Percentiles rank a stretch among this genome's conserved stretches.
These are phyloP conservation scores for Russula emetica DNA, from an alignment of 768 basidiomycete species.

Conservation along the genomic window DNA sequence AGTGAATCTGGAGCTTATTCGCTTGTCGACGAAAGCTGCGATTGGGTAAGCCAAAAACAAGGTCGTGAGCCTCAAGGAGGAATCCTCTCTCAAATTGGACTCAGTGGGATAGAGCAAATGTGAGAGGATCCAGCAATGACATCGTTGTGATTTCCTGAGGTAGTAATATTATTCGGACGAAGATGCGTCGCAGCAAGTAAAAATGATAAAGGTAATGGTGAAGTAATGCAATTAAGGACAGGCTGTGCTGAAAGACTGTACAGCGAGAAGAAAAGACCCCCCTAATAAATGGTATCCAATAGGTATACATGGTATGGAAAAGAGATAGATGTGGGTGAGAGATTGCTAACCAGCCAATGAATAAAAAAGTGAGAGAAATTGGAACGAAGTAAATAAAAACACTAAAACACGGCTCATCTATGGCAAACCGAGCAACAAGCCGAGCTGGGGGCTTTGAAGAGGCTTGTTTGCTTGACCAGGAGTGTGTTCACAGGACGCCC, in stretches of 20 bases:
- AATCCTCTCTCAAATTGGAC: too few species aligned
- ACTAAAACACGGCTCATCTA: background rate
- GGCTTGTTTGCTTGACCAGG: background rate
- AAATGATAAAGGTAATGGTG: conserved; percentile 14
- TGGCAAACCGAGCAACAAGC: background rate
- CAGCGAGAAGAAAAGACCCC: conserved; percentile 7
- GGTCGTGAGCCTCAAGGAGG: too few species aligned
- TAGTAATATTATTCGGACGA: background rate
- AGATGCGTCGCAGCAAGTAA: conserved; percentile 18
- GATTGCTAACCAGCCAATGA: conserved; percentile 4
- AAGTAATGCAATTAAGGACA: conserved; percentile 13
- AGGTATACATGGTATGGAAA: conserved; percentile 23
- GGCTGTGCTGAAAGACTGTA: conserved; percentile 13
- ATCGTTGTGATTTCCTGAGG: background rate
- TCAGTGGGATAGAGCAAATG: too few species aligned
- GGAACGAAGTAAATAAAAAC: conserved; percentile 5
- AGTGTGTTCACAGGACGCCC: conserved; percentile 15
- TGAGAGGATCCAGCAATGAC: too few species aligned
- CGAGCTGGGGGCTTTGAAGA: background rate
- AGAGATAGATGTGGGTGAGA: conserved; percentile 8
- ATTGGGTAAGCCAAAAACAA: too few species aligned
- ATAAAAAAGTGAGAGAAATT: conserved; percentile 2
- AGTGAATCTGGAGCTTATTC: too few species aligned
- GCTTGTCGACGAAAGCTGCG: background rate
- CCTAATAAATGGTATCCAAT: conserved; percentile 21